Percentiles rank a stretch among this genome's conserved stretches.
Evolutionary conservation across 768 basidiomycete genomes (phyloP).

Genomic region (Trametes sanguinea): DNA sequence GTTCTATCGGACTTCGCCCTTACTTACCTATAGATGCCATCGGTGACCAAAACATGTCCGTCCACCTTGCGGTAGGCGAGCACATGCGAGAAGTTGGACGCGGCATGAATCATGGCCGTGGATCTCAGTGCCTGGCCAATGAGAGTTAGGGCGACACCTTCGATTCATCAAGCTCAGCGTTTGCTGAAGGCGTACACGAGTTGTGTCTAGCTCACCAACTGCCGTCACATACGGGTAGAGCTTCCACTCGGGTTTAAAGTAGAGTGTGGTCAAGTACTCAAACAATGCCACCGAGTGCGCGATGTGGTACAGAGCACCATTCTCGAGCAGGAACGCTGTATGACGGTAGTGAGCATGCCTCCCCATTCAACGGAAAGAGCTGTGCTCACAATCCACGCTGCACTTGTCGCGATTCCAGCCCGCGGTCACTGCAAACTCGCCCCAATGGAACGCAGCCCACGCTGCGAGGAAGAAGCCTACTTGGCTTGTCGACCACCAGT

Average conservation of each 20-base stretch:
- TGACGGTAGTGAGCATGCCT: background rate
- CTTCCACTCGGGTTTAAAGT: slow-evolving; percentile 69
- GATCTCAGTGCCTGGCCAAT: slow-evolving; percentile 81
- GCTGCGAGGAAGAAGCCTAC: slow-evolving; percentile 82
- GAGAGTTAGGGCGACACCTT: slow-evolving; percentile 67
- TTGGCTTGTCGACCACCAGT: slow-evolving; percentile 72
- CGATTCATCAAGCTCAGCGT: no score
- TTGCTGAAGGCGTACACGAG: background rate
- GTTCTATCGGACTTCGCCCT: background rate
- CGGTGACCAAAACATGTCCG: slow-evolving; percentile 79
- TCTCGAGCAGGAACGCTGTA: slow-evolving; percentile 90
- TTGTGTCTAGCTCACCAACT: slow-evolving; percentile 48
- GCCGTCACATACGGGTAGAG: slow-evolving; percentile 54
- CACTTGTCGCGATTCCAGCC: slow-evolving; percentile 95
- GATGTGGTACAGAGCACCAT: slow-evolving; percentile 80
- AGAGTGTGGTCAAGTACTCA: slow-evolving; percentile 77
- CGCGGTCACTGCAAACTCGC: slow-evolving; percentile 93
- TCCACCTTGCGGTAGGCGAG: slow-evolving; percentile 75
- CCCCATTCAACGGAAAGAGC: background rate
- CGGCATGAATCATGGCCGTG: slow-evolving; percentile 94
- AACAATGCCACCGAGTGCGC: slow-evolving; percentile 76
- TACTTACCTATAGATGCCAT: slow-evolving; percentile 81
- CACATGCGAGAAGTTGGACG: slow-evolving; percentile 89
- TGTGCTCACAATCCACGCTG: slow-evolving; percentile 83
- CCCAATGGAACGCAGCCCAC: slow-evolving; percentile 90